Base-by-base conservation (phyloP, 2,329 filamentous ascomycete genomes). In the Ambrosiella beaveri region DNA sequence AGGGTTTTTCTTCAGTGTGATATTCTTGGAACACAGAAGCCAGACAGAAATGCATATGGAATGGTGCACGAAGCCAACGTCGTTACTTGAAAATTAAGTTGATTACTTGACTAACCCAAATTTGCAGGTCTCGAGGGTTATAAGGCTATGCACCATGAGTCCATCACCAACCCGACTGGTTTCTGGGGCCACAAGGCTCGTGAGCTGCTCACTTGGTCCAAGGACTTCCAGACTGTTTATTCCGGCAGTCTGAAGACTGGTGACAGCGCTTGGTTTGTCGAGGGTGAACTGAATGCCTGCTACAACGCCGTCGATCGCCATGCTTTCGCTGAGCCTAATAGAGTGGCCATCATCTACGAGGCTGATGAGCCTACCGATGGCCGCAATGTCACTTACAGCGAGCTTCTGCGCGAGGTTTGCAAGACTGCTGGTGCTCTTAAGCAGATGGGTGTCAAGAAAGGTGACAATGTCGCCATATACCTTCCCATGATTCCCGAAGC, bases 401-500 rank as follows among this genome's bases (percentile, higher is more conserved):
- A 98, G 78, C 85, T 98, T 56, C 80, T 97, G 62, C 84, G 89
- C 63, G 82, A 98, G 71, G 91, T 98, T 56, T 96, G 85, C 66
- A 85, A 81, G 71, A 82, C 88, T 13, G 86, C 93, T 50, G 88
- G 88, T 75, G 85, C 86, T 27, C 79, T 98, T 65, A 95, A 90
- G 77, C 81, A 91, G 74, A 93, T 95, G 81, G 93, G 93, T 62
- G 91, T 98, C 61, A 83, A 85, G 75, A 97, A 96, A 77, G 93
- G 93, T 58, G 93, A 98, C 72, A 95, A 90, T 3, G 90, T 98
- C 59, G 93, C 89, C 62, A 86, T 98, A 64, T 98, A 98, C 75
- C 75, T 98, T 63, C 93, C 93, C 70, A 98, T 98, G 93, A 95
- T 98, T 71, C 93, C 93, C 58, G 91, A 98, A 72, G 93, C 93